phyloP scores from a whole-genome alignment of 2,329 filamentous ascomycete genomes.

The Aspergillus sp. region DNA sequence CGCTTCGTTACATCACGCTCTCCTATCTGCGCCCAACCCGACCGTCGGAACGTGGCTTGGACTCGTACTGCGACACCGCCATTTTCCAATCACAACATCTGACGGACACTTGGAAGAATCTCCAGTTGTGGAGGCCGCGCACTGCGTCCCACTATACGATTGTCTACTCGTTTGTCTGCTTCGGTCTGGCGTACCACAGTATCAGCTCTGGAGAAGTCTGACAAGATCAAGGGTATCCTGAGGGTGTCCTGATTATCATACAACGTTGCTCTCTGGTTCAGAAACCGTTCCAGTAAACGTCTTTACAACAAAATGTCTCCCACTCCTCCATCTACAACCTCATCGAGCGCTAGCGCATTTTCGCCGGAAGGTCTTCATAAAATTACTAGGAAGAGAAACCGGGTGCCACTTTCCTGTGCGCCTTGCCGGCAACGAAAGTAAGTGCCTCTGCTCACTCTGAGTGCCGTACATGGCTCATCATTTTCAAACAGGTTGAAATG shows the following conservation, averaged over 20 bases:
- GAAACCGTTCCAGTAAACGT: not conserved
- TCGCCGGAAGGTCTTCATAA: slow-evolving; percentile 86
- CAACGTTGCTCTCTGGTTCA: no score
- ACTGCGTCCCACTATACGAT: not conserved
- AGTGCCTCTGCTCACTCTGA: slow-evolving; percentile 34
- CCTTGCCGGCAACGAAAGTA: slow-evolving; percentile 92
- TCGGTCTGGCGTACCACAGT: no score
- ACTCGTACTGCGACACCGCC: not conserved
- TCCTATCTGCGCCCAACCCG: not conserved
- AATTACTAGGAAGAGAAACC: slow-evolving; percentile 87
- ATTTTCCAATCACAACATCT: not conserved
- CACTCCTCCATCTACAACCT: slow-evolving; percentile 60
- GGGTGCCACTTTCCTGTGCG: slow-evolving; percentile 86
- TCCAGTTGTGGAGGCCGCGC: not conserved
- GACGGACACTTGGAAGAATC: not conserved
- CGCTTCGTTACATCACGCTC: not conserved
- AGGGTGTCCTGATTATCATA: not conserved
- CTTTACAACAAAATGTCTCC: slow-evolving; percentile 35
- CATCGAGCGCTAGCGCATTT: slow-evolving; percentile 70
- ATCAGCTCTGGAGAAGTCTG: no score
- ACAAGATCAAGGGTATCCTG: not conserved
- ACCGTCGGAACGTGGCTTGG: slow-evolving; percentile 11
- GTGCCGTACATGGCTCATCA: slow-evolving; percentile 12
- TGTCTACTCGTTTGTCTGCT: no score
- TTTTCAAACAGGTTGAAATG: slow-evolving; percentile 71